Evolutionary conservation across 331 rosid genomes (phyloP).

Genomic region (Quercus lobata): DNA sequence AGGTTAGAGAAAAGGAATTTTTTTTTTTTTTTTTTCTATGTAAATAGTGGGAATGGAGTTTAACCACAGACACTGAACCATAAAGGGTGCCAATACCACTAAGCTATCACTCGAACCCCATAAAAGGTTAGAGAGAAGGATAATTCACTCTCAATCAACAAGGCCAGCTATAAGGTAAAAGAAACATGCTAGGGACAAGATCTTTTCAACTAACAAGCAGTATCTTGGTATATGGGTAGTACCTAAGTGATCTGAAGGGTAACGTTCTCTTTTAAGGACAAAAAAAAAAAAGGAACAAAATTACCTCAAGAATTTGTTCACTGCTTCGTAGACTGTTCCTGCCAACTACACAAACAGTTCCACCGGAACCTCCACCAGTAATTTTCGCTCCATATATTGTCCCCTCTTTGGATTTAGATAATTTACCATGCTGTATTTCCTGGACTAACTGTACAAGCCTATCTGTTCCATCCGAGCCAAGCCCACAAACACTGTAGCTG

Average conservation of each 20-base stretch:
- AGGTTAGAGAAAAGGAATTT: background rate
- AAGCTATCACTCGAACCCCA: no score
- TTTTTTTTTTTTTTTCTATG: no score
- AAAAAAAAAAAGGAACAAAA: background rate
- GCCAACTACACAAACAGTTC: slow-evolving; percentile 88
- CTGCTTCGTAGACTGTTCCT: slow-evolving; percentile 66
- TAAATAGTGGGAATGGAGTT: no score
- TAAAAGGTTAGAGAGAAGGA: background rate
- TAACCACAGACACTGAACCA: no score
- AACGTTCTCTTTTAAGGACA: background rate
- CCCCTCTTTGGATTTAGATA: slow-evolving; percentile 55
- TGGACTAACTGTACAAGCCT: slow-evolving; percentile 87
- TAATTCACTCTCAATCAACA: background rate
- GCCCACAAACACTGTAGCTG: slow-evolving; percentile 88
- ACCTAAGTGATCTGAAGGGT: background rate
- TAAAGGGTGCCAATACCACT: no score
- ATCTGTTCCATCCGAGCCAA: slow-evolving; percentile 88
- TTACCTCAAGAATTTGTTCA: slow-evolving; percentile 81
- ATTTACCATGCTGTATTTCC: slow-evolving; percentile 60
- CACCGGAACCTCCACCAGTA: slow-evolving; percentile 95
- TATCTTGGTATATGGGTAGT: background rate
- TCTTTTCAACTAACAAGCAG: background rate
- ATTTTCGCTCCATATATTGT: slow-evolving; percentile 84
- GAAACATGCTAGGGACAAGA: background rate
- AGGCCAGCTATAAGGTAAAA: background rate